Base-by-base conservation (phyloP, 768 basidiomycete genomes). In the Tubosaeta brunneosetosa region DNA sequence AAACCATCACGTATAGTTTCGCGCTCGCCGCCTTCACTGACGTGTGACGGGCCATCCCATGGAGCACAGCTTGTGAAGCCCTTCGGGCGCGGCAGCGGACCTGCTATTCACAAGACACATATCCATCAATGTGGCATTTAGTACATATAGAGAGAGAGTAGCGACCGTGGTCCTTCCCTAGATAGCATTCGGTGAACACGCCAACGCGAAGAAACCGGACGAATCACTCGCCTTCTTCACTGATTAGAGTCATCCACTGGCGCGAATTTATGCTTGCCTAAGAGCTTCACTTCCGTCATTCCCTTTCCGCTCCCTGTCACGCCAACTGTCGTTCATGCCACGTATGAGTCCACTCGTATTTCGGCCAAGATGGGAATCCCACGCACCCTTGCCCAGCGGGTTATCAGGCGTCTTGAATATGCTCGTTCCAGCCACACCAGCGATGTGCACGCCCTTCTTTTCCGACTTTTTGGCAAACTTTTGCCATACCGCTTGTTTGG, bases 371-470 rank as follows among this genome's bases (percentile, higher is more conserved):
- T 29, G 9, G 17, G 51, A 66, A 69, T 57, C 60, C 69, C 52
- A 66, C 80, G 42, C 61, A 88, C 92, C 92, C 79, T 77, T 81
- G 25, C 92, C 93, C 17, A 91, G 66, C 11, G 92, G 92, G 65
- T 94, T 93, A 59, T 93, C 92, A 12, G 93, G 93, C 4, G 91
- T 94, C 74, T 92, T 91, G 78, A 94, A 94, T 58, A 94, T 94
- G 62, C 90, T 93, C 57, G 87, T 92, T 26, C 93, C 93, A 29
- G 86, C 72, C 32, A 91, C 80, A 25, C 92, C 92, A 27, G 92
- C 92, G 52, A 94, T 94, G 66, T 88, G 84, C 31, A 92, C 83
- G 9, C 92, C 92, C 71, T 94, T 94, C 79, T 87, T 92, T 70
- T 92, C 89, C 27, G 85, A 82, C 74, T 95, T 95, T 76, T 94